Conservation (phyloP, 352 stramenopile species). For the Pilasporangium apinafurcum region DNA sequence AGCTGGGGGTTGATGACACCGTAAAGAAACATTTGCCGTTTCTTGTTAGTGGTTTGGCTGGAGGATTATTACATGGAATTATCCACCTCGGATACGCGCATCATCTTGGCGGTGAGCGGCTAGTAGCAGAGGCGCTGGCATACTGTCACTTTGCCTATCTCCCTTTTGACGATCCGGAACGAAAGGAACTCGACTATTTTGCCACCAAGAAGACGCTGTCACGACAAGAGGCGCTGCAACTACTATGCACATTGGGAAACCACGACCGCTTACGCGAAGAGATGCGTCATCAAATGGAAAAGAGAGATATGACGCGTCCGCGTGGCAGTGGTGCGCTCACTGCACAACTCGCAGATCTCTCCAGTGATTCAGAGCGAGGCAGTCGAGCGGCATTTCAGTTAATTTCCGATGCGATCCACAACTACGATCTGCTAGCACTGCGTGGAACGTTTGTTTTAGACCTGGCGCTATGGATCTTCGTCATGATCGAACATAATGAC, state of each 20-base stretch:
- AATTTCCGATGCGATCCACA: constrained; percentile 7
- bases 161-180: constrained; percentile 17
- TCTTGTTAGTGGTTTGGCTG: constrained; percentile 16
- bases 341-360: constrained; percentile 17
- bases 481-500: constrained; percentile 17
- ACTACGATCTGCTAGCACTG: constrained; percentile 14
- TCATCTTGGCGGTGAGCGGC: constrained; percentile 14
- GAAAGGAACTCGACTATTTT: background rate
- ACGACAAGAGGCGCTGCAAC: constrained; percentile 5
- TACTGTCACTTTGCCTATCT: constrained; percentile 30
- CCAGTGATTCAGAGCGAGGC: constrained; percentile 7
- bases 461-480: constrained; percentile 23
- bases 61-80: constrained; percentile 25
- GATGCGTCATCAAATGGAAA: constrained; percentile 2
- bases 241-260: constrained; percentile 4
- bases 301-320: background rate
- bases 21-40: constrained; percentile 16
- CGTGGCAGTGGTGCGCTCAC: constrained; percentile 3
- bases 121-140: constrained; percentile 20
- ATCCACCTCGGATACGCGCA: constrained; percentile 33
- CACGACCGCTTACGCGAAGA: constrained; percentile 4
- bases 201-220: constrained; percentile 9
- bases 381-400: constrained; percentile 7
- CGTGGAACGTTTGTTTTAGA: constrained; percentile 19
- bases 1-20: constrained; percentile 10